A percentile compares a stretch with the other conserved stretches of the same genome.
Conservation (phyloP, 73 alveolate species). For the Paramecium caudatum region DNA sequence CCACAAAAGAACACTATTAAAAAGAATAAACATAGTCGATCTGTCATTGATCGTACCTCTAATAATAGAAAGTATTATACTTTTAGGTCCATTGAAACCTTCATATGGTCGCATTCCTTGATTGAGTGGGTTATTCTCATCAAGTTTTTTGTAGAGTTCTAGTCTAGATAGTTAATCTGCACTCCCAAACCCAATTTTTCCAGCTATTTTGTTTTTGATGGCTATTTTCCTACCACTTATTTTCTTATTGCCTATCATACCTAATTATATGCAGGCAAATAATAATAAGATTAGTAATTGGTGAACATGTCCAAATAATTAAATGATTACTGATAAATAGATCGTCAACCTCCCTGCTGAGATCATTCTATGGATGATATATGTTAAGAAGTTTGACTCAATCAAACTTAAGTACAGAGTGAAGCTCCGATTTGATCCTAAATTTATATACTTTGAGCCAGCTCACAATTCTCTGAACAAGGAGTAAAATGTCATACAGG, state of each 20-base stretch:
- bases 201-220: too few relatives aligned
- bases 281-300: too few relatives aligned
- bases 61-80: constrained; percentile 1
- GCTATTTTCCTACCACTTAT: too few relatives aligned
- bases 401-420: constrained; percentile 18
- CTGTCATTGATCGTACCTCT: constrained; percentile 74
- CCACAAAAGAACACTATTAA: constrained; percentile 63
- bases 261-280: too few relatives aligned
- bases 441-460: neutral
- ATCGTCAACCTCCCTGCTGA: constrained; percentile 17
- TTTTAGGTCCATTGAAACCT: constrained; percentile 76
- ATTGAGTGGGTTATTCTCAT: constrained; percentile 72
- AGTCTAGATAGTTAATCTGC: too few relatives aligned
- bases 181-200: too few relatives aligned
- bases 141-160: too few relatives aligned
- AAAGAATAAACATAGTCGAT: constrained; percentile 62
- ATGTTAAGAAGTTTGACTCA: constrained; percentile 24
- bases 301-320: neutral
- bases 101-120: constrained; percentile 70
- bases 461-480: neutral
- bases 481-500: neutral
- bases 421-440: neutral
- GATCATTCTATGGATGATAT: neutral
- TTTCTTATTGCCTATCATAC: too few relatives aligned
- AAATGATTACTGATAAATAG: constrained; percentile 20